phyloP scores from a whole-genome alignment of 805 yeast species.

The Nakazawaea wyomingensis region DNA sequence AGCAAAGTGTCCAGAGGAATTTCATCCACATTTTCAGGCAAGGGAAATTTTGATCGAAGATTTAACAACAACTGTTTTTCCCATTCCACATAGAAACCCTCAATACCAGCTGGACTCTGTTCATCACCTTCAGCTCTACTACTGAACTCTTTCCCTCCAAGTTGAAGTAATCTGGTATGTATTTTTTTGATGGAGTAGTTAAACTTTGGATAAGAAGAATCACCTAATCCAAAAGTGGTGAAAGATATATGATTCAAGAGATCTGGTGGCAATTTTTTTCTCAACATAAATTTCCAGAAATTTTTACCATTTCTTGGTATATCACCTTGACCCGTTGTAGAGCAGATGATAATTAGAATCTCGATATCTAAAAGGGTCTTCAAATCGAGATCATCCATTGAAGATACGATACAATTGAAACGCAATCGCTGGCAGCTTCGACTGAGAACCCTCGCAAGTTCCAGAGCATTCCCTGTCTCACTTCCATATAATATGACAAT shows the following conservation, averaged over 20 bases:
- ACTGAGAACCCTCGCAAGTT: conserved; percentile 65
- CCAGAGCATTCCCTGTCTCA: conserved; percentile 90
- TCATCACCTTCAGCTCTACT: conserved; percentile 89
- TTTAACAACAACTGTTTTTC: conserved; percentile 40
- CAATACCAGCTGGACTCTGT: conserved; percentile 68
- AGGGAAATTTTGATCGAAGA: conserved; percentile 30
- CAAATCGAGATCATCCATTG: conserved; percentile 59
- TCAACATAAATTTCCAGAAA: conserved; percentile 71
- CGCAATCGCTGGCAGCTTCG: conserved; percentile 49
- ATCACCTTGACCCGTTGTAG: conserved; percentile 96
- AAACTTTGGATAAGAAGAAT: conserved; percentile 82
- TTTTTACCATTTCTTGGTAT: conserved; percentile 71
- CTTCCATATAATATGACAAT: conserved; percentile 79
- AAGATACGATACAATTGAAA: conserved; percentile 40
- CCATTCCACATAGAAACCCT: conserved; percentile 76
- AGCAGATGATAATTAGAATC: conserved; percentile 55
- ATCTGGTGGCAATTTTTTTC: conserved; percentile 54
- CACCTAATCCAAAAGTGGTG: conserved; percentile 88
- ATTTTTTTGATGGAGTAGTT: conserved; percentile 85
- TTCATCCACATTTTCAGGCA: conserved; percentile 23
- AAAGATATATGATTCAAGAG: conserved; percentile 57
- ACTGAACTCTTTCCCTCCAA: conserved; percentile 73
- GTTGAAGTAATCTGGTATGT: conserved; percentile 69
- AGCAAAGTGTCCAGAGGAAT: conserved; percentile 31
- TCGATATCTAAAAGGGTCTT: conserved; percentile 45